Conservation (phyloP, 2,329 filamentous ascomycete species). For the Paecilomyces sp. region DNA sequence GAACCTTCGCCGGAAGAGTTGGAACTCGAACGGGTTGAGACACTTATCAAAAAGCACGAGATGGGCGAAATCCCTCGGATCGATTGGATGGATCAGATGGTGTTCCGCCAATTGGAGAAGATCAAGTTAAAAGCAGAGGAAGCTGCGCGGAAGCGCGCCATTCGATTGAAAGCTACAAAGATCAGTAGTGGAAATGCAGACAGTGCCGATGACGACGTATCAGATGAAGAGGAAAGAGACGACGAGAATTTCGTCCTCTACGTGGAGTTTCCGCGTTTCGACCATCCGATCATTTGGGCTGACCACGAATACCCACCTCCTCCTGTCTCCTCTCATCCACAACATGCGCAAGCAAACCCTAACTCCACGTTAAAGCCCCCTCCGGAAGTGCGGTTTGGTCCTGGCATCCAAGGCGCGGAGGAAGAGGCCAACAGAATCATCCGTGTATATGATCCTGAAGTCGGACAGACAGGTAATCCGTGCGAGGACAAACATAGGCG, state of each 20-base stretch:
- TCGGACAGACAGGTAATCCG: conserved; percentile 82
- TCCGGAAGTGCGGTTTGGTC: conserved; percentile 82
- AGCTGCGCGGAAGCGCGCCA: conserved; percentile 52
- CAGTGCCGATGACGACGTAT: conserved; percentile 34
- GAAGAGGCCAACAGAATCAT: conserved; percentile 56
- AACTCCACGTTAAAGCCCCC: conserved; percentile 69
- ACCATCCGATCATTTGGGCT: conserved; percentile 90
- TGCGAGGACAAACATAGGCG: conserved; percentile 91
- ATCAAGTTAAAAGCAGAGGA: conserved; percentile 58
- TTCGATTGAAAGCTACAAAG: conserved; percentile 27
- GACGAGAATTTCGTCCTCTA: conserved; percentile 73
- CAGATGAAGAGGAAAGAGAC: conserved; percentile 35
- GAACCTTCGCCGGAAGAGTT: conserved; percentile 62
- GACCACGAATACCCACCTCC: conserved; percentile 88
- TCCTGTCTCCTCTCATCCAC: conserved; percentile 67
- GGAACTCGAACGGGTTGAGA: conserved; percentile 83
- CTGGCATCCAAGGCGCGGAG: conserved; percentile 69
- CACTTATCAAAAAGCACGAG: conserved; percentile 92
- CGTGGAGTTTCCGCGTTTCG: conserved; percentile 87
- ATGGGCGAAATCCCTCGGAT: conserved; percentile 92
- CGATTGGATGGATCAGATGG: conserved; percentile 91
- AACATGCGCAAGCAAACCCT: conserved; percentile 56
- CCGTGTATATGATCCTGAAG: conserved; percentile 87
- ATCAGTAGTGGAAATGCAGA: conserved; percentile 20
- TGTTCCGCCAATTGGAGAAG: conserved; percentile 85